A percentile compares a stretch with the other conserved stretches of the same genome.
Evolutionary conservation across 2,329 filamentous ascomycete genomes (phyloP).

Genomic region (Aspergillus sp.): DNA sequence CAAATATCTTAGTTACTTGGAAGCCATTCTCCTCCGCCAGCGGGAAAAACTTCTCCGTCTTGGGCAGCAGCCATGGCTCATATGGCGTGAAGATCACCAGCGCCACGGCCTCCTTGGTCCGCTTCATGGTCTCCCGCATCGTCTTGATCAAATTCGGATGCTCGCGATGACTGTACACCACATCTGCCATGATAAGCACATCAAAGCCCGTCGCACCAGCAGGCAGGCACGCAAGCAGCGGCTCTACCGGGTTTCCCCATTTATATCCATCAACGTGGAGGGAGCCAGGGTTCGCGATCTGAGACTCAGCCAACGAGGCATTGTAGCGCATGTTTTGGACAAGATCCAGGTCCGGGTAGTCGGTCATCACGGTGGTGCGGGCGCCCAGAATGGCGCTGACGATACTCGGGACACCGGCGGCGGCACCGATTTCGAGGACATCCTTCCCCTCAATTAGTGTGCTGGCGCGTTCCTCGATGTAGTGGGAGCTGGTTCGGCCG

Average conservation of each 20-base stretch:
- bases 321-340: constrained; percentile 78
- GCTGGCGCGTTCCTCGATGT: constrained; percentile 69
- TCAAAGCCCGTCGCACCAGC: constrained; percentile 61
- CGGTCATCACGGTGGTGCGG: constrained; percentile 70
- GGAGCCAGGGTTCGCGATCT: constrained; percentile 39
- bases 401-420: constrained; percentile 79
- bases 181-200: constrained; percentile 79
- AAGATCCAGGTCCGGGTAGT: constrained; percentile 85
- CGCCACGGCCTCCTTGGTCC: constrained; percentile 59
- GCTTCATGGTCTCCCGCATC: constrained; percentile 66
- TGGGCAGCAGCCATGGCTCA: constrained; percentile 82
- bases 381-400: constrained; percentile 75
- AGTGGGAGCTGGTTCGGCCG: constrained; percentile 72
- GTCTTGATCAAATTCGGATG: constrained; percentile 75
- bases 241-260: constrained; percentile 70
- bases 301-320: constrained; percentile 59
- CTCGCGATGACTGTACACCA: constrained; percentile 89
- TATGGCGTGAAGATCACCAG: constrained; percentile 95
- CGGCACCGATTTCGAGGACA: constrained; percentile 88
- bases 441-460: constrained; percentile 64
- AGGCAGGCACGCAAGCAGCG: constrained; percentile 62
- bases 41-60: constrained; percentile 86
- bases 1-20: constrained; percentile 74
- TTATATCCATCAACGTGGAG: constrained; percentile 72
- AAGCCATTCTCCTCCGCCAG: constrained; percentile 71